Evolutionary conservation across 2,329 filamentous ascomycete species (phyloP), one percentile per base, ranked within the genome.

Genomic region (Fusarium graminum): DNA sequence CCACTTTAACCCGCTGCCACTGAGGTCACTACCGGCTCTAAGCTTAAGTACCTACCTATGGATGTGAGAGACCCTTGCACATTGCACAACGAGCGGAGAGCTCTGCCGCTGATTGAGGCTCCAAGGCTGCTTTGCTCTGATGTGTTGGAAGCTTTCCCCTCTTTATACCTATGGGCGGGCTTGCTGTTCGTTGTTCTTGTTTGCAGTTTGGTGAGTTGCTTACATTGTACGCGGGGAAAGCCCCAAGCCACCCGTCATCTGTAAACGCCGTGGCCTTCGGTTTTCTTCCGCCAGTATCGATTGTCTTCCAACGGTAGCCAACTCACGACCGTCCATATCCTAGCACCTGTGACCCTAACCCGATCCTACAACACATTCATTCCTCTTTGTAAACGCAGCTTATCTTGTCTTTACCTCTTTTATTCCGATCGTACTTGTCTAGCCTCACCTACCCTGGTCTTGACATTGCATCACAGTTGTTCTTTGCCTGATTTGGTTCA

Each of bases 241-340:
- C 54, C 50, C 51, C 28, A 53, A 51, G 36, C 25, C 46, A 30
- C 41, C 40, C 36, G 46, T 65, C 62, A 63, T 63, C 26, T 49
- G 22, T 26, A 34, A 52, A 43, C 39, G 34, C 29, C 51, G 13
- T 22, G 41, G 30, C 50, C 52, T 65, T 63, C 67, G 54, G 65
- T 65, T 62, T 70, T 71, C 64, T 68, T 52, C 63, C 68, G 66
- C 28, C 57, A 26, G 45, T 28, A 56, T 71, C 70, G 57, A 68
- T 67, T 25, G 29, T 49, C 56, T 72, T 72, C 70, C 61, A 72
- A 54, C 42, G 26, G 32, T 28, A 28, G 42, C 36, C 32, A 36
- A 36, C 41, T 40, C 39, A 38, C 22, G 32, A n/a, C 39, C 38
- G 50, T 32, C 47, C 40, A 17, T 16, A 5, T 17, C 30, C 42